phyloP scores from a whole-genome alignment of 192 early-diverging fungal genomes.

The Backusella liffmaniae region DNA sequence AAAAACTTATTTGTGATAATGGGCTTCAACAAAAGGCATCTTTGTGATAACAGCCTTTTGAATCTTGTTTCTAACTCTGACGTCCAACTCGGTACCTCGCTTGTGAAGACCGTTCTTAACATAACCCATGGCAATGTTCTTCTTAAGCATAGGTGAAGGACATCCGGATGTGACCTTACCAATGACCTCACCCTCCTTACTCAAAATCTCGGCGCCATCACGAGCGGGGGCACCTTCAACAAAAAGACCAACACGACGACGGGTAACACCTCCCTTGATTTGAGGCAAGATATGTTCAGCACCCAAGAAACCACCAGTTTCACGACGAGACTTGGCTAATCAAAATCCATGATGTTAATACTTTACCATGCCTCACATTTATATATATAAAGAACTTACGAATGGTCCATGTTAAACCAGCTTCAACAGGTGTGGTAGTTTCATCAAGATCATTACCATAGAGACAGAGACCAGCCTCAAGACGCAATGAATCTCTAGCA shows the following conservation, averaged over 20 bases:
- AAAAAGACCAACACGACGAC: slow-evolving; percentile 86
- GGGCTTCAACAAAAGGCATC: slow-evolving; percentile 93
- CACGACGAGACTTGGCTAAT: slow-evolving; percentile 77
- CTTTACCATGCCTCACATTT: neutral
- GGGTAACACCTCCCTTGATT: slow-evolving; percentile 75
- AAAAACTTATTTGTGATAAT: slow-evolving; percentile 65
- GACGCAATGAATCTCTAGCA: slow-evolving; percentile 89
- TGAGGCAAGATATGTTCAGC: slow-evolving; percentile 82
- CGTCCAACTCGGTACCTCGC: slow-evolving; percentile 83
- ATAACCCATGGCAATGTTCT: slow-evolving; percentile 98
- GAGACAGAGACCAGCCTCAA: slow-evolving; percentile 96
- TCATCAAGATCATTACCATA: slow-evolving; percentile 97
- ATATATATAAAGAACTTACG: slow-evolving; percentile 40
- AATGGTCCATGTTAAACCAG: slow-evolving; percentile 93
- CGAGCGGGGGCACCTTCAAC: slow-evolving; percentile 95
- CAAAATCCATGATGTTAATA: neutral
- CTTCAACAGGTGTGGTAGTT: slow-evolving; percentile 90
- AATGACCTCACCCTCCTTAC: slow-evolving; percentile 59
- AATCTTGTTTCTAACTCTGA: slow-evolving; percentile 84
- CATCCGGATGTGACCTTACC: slow-evolving; percentile 90
- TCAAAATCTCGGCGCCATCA: slow-evolving; percentile 67
- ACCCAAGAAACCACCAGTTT: slow-evolving; percentile 92
- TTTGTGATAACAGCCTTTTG: slow-evolving; percentile 85
- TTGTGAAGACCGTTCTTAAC: slow-evolving; percentile 89
- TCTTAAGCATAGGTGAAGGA: slow-evolving; percentile 87